A percentile compares a stretch with the other conserved stretches of the same genome.
Conservation (phyloP, 2,329 filamentous ascomycete species). For the Talaromyces sp. region DNA sequence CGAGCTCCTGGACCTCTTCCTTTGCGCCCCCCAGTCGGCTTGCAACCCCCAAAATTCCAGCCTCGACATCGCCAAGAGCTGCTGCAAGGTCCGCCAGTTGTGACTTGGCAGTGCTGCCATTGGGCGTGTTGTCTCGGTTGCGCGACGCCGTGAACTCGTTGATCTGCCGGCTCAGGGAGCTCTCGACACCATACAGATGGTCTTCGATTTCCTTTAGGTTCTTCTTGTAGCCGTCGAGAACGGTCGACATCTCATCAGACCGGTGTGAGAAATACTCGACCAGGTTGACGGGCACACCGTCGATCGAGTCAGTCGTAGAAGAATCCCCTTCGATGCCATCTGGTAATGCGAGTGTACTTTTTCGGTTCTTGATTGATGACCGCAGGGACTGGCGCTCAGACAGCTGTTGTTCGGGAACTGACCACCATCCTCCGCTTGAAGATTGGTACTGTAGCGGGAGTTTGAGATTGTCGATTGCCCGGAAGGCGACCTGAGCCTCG, state of each 20-base stretch:
- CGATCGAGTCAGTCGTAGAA: constrained; percentile 38
- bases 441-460: constrained; percentile 63
- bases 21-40: constrained; percentile 55
- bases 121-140: constrained; percentile 34
- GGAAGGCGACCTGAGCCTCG: constrained; percentile 67
- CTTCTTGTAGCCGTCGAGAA: constrained; percentile 54
- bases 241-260: constrained; percentile 57
- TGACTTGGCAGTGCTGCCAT: constrained; percentile 41
- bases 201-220: constrained; percentile 62
- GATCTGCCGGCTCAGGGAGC: constrained; percentile 56
- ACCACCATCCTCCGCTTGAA: constrained; percentile 37
- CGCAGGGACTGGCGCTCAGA: constrained; percentile 35
- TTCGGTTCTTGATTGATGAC: constrained; percentile 29
- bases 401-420: constrained; percentile 34
- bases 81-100: constrained; percentile 47
- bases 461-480: constrained; percentile 69
- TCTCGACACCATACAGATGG: constrained; percentile 61
- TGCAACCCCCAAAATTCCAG: constrained; percentile 60
- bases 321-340: constrained; percentile 40
- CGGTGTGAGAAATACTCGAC: constrained; percentile 61
- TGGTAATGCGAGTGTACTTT: constrained; percentile 44
- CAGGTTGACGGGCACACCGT: constrained; percentile 54
- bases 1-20: constrained; percentile 58
- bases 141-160: constrained; percentile 48
- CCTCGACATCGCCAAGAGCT: constrained; percentile 62